phyloP scores from a whole-genome alignment of 2,329 filamentous ascomycete genomes.

The Pestalotiopsis sp. region DNA sequence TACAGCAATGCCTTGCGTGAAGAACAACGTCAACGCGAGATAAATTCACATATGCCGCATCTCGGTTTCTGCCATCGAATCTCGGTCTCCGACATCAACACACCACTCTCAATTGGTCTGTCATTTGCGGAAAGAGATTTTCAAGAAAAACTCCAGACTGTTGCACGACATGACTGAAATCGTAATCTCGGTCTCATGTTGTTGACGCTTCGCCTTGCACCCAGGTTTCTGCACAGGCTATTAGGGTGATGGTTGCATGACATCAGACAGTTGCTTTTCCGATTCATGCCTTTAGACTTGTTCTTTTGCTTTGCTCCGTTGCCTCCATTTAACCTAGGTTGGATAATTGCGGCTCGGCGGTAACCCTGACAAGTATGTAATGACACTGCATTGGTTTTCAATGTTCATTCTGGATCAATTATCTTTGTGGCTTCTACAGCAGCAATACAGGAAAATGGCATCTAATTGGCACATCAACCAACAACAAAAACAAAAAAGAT shows the following conservation, averaged over 20 bases:
- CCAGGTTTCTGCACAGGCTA: background rate
- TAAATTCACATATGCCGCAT: background rate
- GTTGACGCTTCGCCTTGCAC: background rate
- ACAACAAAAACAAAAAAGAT: no score
- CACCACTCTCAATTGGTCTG: background rate
- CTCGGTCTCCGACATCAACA: background rate
- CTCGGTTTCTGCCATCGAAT: background rate
- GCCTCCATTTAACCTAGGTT: no score
- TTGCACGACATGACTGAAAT: background rate
- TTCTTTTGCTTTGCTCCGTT: no score
- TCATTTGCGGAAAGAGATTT: background rate
- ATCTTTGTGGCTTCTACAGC: no score
- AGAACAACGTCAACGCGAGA: background rate
- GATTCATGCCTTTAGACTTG: background rate
- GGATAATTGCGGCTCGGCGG: no score
- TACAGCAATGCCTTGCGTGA: background rate
- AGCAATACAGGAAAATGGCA: no score
- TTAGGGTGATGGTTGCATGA: background rate
- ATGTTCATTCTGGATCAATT: no score
- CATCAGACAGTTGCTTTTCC: background rate
- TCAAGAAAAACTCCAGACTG: background rate
- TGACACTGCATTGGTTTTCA: no score
- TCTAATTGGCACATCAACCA: no score
- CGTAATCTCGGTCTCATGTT: background rate
- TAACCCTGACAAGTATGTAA: no score